These are phyloP conservation scores for Iris macrosiphon DNA, from an alignment of 106 monocot genomes.

Conservation along the genomic window DNA sequence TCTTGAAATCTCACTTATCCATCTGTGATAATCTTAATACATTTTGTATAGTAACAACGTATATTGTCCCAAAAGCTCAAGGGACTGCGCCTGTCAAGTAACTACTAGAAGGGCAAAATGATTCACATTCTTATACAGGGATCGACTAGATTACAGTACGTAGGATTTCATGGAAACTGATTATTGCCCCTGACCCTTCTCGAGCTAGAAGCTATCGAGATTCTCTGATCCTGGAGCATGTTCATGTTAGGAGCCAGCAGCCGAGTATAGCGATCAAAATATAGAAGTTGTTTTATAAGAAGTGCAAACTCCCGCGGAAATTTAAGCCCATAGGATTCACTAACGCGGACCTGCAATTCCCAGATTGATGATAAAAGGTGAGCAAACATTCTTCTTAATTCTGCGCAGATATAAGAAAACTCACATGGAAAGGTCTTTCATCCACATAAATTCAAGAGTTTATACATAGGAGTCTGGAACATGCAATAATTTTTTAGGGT, in stretches of 20 bases:
- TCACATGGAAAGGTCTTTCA: not conserved
- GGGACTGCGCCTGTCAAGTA: too few relatives aligned
- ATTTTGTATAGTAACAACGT: too few relatives aligned
- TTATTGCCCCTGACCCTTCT: slow-evolving; percentile 23
- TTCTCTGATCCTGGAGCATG: slow-evolving; percentile 88
- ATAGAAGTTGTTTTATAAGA: slow-evolving; percentile 87
- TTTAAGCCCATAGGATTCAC: slow-evolving; percentile 84
- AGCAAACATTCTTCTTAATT: not conserved
- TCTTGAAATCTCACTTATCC: too few relatives aligned
- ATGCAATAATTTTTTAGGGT: too few relatives aligned
- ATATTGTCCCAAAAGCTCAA: too few relatives aligned
- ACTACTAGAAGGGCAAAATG: not conserved
- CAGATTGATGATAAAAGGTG: not conserved
- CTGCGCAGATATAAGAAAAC: not conserved
- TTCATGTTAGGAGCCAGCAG: slow-evolving; percentile 80
- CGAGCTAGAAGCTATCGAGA: slow-evolving; percentile 48
- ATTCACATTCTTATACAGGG: not conserved
- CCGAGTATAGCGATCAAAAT: slow-evolving; percentile 90
- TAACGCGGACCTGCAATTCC: slow-evolving; percentile 68
- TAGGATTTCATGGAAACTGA: not conserved
- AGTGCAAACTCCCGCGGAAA: slow-evolving; percentile 94
- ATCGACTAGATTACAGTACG: too few relatives aligned
- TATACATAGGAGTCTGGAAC: too few relatives aligned
- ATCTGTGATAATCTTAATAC: too few relatives aligned
- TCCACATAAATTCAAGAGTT: too few relatives aligned